Evolutionary conservation across 371 early-diverging fungal species (phyloP).

Genomic region (Saksenaea vasiformis): DNA sequence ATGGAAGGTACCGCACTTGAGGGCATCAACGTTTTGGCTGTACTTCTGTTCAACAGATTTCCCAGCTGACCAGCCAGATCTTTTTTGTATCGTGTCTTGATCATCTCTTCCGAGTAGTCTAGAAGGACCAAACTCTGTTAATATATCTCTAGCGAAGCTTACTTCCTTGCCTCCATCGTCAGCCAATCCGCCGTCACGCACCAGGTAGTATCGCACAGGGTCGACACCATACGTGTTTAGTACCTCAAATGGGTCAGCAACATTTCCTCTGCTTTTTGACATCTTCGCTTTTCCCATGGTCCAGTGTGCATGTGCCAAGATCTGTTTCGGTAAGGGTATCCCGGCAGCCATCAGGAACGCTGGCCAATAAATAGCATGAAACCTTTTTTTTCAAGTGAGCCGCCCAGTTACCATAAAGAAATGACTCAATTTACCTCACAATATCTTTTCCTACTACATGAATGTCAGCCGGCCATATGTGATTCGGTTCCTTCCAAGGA

Average conservation of each 20-base stretch:
- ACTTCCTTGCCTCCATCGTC: slow-evolving; percentile 67
- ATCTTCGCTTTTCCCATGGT: slow-evolving; percentile 86
- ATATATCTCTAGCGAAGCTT: neutral
- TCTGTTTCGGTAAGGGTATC: slow-evolving; percentile 74
- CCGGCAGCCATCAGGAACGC: slow-evolving; percentile 91
- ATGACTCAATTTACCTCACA: slow-evolving; percentile 54
- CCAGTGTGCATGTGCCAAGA: slow-evolving; percentile 95
- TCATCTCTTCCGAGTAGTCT: slow-evolving; percentile 76
- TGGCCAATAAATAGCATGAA: slow-evolving; percentile 97
- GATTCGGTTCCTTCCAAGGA: slow-evolving; percentile 55
- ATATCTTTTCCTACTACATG: slow-evolving; percentile 97
- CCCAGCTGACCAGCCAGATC: slow-evolving; percentile 87
- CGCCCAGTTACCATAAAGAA: neutral
- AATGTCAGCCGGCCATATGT: slow-evolving; percentile 75
- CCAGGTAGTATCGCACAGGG: slow-evolving; percentile 87
- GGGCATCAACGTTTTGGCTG: slow-evolving; percentile 61
- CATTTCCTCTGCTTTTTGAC: slow-evolving; percentile 93
- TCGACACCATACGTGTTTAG: slow-evolving; percentile 81
- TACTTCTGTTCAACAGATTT: slow-evolving; percentile 78
- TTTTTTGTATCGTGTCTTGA: slow-evolving; percentile 73
- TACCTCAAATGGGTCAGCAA: slow-evolving; percentile 80
- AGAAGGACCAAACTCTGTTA: neutral
- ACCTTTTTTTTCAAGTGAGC: slow-evolving; percentile 42
- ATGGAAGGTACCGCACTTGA: slow-evolving; percentile 42
- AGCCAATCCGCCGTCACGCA: slow-evolving; percentile 88